Base-by-base conservation (phyloP, 2,329 filamentous ascomycete species). In the Pseudogymnoascus sp. region DNA sequence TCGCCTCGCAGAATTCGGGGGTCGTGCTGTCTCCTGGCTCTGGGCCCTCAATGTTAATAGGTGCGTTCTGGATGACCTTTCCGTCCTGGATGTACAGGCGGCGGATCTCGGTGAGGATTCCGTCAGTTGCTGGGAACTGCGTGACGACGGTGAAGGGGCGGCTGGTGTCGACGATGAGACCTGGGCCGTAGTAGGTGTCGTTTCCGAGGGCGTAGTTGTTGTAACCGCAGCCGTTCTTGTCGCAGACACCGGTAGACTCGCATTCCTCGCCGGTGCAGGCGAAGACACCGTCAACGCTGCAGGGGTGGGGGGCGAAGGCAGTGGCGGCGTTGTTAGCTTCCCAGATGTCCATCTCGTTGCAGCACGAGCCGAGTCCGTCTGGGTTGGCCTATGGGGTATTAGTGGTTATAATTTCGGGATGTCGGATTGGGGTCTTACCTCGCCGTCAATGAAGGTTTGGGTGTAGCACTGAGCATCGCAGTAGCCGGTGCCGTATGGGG, bases 291-390 rank as follows among this genome's bases (percentile, higher is more conserved):
- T 74, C 73, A 21, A 73, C 70, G 66, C 71, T 76, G 74, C 81
- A 83, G 2, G 78, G 73, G 63, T 83, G 81, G 3, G 81, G 80
- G 0, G 80, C 78, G 13, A 80, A 70, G 7, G 75, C 74, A 15
- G 73, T 78, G 4, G 81, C 71, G 2, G 71, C 71, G 15, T 73
- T 73, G 72, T 83, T 83, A 55, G 80, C 80, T 64, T 83, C 80
- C 79, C 80, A 82, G 66, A 83, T 80, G 63, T 83, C 81, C 70
- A 83, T 77, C 67, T 83, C 80, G 66, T 80, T 80, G 67, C 81
- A 83, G 76, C 81, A 83, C 2, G 77, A 71, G 29, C 80, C 78
- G 17, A 75, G 70, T 38, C 71, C 72, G 42, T 76, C 73, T 55
- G 78, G 68, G 68, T 80, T 80, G 25, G 74, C 73, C 73, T 69